Evolutionary conservation across 2,329 filamentous ascomycete genomes (phyloP), one percentile per base, ranked within the genome.

Genomic region (Microsporum ferrugineum): DNA sequence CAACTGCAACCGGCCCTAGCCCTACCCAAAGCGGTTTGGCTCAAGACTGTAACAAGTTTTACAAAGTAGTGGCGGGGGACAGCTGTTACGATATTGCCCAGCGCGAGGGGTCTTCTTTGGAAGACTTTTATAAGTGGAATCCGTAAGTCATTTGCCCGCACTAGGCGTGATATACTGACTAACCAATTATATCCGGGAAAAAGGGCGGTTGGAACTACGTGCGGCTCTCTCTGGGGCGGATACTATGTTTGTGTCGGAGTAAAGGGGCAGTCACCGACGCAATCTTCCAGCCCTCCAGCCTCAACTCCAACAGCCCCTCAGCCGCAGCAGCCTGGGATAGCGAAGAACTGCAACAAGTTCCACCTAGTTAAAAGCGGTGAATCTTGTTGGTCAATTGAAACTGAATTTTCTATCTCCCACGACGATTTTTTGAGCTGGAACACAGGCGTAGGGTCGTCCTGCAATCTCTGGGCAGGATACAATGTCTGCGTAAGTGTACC

Each of bases 351-450:
- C 57, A 64, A 64, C 3, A 58, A 61, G 6, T 72, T 63, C 34
- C 65, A 72, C 55, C 29, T 62, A 3, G 69, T 70, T 2, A 14
- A 29, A 5, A 57, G 43, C 2, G 68, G 67, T 5, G 66, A 71
- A 17, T 65, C 49, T 2, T 71, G 68, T 47, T 60, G 59, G 29
- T 61, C 60, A 1, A 69, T 71, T 43, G 63, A 65, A 53, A 41
- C 65, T 47, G 49, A 60, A 6, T 64, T 67, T 45, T 29, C 17
- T 3, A 64, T 70, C 3, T 61, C 60, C 0, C 47, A 58, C 10
- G 17, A 17, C 17, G 17, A 17, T 17, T 17, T 17, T 17, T 17
- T 17, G 17, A 17, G 17, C 17, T 17, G 17, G 17, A 17, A 17
- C 17, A 17, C 17, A 17, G 17, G 17, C 17, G 17, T 17, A 17